Percentiles rank a stretch among this genome's conserved stretches.
Evolutionary conservation across 306 rosid genomes (phyloP).

Genomic region (Pterocarpus santalinus): DNA sequence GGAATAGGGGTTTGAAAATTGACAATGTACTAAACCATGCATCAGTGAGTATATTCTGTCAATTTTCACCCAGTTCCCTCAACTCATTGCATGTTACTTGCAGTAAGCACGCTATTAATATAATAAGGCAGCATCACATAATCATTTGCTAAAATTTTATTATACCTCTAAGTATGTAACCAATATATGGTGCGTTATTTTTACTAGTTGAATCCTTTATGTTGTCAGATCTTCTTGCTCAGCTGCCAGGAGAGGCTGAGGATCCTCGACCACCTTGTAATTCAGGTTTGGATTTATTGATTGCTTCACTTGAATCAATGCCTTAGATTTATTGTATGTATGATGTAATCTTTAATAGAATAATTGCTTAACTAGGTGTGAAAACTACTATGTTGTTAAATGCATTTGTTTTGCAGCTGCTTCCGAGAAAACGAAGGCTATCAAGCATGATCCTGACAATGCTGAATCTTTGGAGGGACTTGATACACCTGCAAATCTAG

Average conservation of each 20-base stretch:
- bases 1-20: background rate
- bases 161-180: conserved; percentile 8
- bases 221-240: conserved; percentile 77
- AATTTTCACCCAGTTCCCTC: conserved; percentile 23
- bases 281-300: conserved; percentile 71
- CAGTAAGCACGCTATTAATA: conserved; percentile 17
- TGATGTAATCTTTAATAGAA: background rate
- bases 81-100: conserved; percentile 31
- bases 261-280: conserved; percentile 66
- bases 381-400: conserved; percentile 27
- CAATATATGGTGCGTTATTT: conserved; percentile 13
- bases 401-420: conserved; percentile 56
- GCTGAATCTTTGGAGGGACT: conserved; percentile 88
- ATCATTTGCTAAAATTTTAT: conserved; percentile 13
- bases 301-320: conserved; percentile 38
- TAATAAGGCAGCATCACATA: background rate
- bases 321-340: conserved; percentile 32
- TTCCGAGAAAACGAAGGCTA: conserved; percentile 75
- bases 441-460: conserved; percentile 79
- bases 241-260: conserved; percentile 77
- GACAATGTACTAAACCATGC: conserved; percentile 11
- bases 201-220: conserved; percentile 42
- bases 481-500: conserved; percentile 90
- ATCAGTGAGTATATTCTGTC: conserved; percentile 10
- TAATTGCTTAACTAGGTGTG: conserved; percentile 11